A percentile compares a stretch with the other conserved stretches of the same genome.
These are phyloP conservation scores for Pseudevernia furfuracea DNA, from an alignment of 495 filamentous ascomycete species.

Conservation along the genomic window DNA sequence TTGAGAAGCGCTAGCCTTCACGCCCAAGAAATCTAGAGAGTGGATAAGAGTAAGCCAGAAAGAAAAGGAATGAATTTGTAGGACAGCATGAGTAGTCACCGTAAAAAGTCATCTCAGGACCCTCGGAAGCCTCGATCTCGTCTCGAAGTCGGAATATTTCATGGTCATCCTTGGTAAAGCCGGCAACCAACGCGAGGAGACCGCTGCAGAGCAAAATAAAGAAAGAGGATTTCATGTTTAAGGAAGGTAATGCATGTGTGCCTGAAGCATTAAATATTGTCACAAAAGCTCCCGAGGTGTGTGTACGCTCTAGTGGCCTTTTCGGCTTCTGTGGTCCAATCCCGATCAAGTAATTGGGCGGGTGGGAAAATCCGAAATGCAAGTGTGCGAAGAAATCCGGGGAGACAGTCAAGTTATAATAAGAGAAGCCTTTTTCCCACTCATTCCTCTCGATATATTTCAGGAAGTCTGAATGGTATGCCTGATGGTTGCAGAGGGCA, in stretches of 20 bases:
- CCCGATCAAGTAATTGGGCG: constrained; percentile 13
- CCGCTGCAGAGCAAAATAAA: constrained; percentile 11
- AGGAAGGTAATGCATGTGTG: constrained; percentile 13
- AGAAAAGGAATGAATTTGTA: neutral
- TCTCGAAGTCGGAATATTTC: constrained; percentile 94
- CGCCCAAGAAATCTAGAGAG: constrained; percentile 65
- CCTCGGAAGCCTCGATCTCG: constrained; percentile 72
- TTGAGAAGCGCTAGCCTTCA: constrained; percentile 62
- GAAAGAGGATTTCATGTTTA: constrained; percentile 15
- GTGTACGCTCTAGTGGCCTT: neutral
- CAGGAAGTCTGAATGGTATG: neutral
- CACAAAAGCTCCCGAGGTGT: neutral
- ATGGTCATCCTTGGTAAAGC: constrained; percentile 49
- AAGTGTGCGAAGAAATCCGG: constrained; percentile 29
- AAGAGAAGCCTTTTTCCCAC: neutral
- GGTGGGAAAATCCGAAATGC: constrained; percentile 6
- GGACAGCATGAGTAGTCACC: constrained; percentile 31
- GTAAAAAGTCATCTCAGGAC: constrained; percentile 83
- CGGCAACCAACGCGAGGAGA: constrained; percentile 13
- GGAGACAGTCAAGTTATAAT: neutral
- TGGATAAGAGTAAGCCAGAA: constrained; percentile 10
- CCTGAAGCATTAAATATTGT: constrained; percentile 11
- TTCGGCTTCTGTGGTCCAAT: constrained; percentile 2
- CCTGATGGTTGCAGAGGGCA: neutral
- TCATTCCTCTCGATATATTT: neutral